A percentile compares a stretch with the other conserved stretches of the same genome.
Conservation (phyloP, 164 flowering plant species). For the Chimonanthus praecox region DNA sequence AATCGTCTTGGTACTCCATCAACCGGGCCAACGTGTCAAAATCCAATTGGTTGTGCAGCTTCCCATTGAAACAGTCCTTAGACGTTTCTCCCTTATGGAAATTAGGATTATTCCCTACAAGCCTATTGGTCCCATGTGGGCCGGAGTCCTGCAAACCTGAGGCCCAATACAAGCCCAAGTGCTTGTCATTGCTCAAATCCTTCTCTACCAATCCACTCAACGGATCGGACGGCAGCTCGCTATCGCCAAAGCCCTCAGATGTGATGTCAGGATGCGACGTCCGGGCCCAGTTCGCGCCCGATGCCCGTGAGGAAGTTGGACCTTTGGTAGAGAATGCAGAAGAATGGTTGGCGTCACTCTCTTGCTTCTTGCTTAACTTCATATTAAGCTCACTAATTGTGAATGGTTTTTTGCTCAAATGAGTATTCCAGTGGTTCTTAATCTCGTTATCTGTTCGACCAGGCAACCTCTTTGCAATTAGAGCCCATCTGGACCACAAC, state of each 20-base stretch:
- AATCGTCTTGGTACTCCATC: slow-evolving; percentile 3
- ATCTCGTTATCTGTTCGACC: slow-evolving; percentile 22
- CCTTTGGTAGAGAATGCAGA: neutral
- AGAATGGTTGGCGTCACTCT: neutral
- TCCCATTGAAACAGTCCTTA: neutral
- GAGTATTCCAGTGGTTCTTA: slow-evolving; percentile 23
- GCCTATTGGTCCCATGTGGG: neutral
- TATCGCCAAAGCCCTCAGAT: neutral
- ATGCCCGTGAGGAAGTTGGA: neutral
- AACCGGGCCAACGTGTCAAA: slow-evolving; percentile 4
- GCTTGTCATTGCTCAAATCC: slow-evolving; percentile 6
- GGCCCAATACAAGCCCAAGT: slow-evolving; percentile 3
- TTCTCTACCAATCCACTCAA: neutral
- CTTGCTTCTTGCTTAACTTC: slow-evolving; percentile 11
- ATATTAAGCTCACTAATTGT: slow-evolving; percentile 15
- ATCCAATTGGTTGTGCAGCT: neutral
- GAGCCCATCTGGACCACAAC: slow-evolving; percentile 12
- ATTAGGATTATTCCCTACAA: neutral
- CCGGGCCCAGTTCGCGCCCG: neutral
- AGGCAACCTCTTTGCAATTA: slow-evolving; percentile 17
- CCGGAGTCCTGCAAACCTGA: neutral
- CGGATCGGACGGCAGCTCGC: neutral
- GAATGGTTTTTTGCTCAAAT: slow-evolving; percentile 25
- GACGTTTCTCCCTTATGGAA: neutral
- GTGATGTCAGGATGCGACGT: neutral